Conservation (phyloP, 768 basidiomycete genomes). For the Leccinellum rugosiceps region DNA sequence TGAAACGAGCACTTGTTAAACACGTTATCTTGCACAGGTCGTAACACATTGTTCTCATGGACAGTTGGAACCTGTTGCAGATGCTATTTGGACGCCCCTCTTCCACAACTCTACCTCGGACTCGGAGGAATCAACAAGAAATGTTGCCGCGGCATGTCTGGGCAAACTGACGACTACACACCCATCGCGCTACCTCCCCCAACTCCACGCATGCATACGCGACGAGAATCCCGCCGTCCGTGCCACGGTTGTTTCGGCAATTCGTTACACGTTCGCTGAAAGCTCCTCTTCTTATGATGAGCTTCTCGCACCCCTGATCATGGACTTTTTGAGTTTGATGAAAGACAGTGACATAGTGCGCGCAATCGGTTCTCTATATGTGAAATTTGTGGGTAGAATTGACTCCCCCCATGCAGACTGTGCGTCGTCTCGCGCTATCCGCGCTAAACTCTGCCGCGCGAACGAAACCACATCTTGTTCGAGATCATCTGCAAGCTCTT, state of each 20-base stretch:
- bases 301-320: conserved; percentile 79
- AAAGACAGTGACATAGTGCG: conserved; percentile 82
- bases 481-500: conserved; percentile 73
- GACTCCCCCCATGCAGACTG: conserved; percentile 52
- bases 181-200: conserved; percentile 86
- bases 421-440: conserved; percentile 85
- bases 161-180: conserved; percentile 93
- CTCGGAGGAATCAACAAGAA: conserved; percentile 87
- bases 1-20: not conserved
- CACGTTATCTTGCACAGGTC: conserved; percentile 46
- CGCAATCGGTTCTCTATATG: conserved; percentile 20
- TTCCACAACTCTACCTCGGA: conserved; percentile 83
- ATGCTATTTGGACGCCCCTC: conserved; percentile 86
- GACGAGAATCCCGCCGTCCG: conserved; percentile 70
- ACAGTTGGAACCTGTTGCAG: conserved; percentile 84
- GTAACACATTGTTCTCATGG: conserved; percentile 86
- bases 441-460: conserved; percentile 93
- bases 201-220: conserved; percentile 79
- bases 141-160: conserved; percentile 94
- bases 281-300: conserved; percentile 85
- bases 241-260: conserved; percentile 88
- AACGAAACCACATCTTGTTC: conserved; percentile 88
- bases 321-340: conserved; percentile 90
- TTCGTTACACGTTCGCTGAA: conserved; percentile 89
- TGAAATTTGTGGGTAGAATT: not conserved